phyloP scores from a whole-genome alignment of 208 protist species.

The Vickermania spadyakhi region DNA sequence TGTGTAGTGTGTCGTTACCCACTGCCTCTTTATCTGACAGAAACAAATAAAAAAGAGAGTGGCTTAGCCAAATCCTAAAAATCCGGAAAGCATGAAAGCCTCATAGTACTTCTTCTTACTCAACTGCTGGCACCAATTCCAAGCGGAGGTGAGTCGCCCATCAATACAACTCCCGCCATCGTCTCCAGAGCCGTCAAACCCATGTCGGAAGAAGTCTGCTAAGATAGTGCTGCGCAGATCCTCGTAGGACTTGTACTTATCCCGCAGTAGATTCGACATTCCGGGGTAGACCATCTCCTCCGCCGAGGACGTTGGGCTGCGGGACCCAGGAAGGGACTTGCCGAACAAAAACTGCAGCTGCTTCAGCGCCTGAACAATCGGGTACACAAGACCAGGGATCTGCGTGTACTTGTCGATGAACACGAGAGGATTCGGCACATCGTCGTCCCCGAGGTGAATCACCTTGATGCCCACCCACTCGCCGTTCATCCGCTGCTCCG shows the following conservation, averaged over 20 bases:
- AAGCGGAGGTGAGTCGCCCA: conserved; percentile 95
- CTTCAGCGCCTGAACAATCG: conserved; percentile 83
- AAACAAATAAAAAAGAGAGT: conserved; percentile 1
- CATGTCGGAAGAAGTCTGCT: conserved; percentile 94
- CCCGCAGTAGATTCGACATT: conserved; percentile 55
- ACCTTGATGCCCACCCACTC: conserved; percentile 95
- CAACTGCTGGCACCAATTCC: conserved; percentile 96
- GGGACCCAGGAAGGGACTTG: conserved; percentile 11
- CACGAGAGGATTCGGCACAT: conserved; percentile 96
- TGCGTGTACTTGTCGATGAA: conserved; percentile 99
- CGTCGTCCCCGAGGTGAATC: conserved; percentile 95
- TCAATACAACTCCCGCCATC: conserved; percentile 95
- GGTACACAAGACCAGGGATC: conserved; percentile 90
- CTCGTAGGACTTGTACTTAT: conserved; percentile 66
- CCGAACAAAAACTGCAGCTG: conserved; percentile 58
- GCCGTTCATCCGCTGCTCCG: conserved; percentile 60
- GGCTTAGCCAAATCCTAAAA: conserved; percentile 93
- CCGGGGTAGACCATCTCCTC: conserved; percentile 55
- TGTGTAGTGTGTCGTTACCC: too few species aligned
- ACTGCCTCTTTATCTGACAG: too few species aligned
- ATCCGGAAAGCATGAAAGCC: conserved; percentile 93
- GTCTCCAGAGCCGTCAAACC: conserved; percentile 90
- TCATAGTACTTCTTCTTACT: conserved; percentile 96
- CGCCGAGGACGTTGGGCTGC: conserved; percentile 6
- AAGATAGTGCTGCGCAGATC: conserved; percentile 79